Evolutionary conservation across 1,139 yeast species (phyloP).

Genomic region (Yamadazyma blattariae): DNA sequence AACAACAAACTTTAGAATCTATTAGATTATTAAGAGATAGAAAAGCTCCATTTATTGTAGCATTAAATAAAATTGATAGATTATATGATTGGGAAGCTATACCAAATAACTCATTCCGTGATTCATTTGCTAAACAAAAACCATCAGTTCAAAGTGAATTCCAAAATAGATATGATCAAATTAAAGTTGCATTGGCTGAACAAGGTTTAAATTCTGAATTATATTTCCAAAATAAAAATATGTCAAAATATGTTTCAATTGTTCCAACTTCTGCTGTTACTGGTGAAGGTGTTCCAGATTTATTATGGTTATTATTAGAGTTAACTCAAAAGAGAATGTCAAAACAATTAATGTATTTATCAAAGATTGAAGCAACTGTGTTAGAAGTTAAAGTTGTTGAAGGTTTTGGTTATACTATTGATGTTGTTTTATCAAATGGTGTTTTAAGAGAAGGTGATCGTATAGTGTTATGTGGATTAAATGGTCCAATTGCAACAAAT

Average conservation of each 20-base stretch:
- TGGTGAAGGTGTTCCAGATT: constrained; percentile 99
- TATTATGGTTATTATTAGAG: constrained; percentile 91
- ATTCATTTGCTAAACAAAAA: constrained; percentile 78
- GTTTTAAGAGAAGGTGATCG: constrained; percentile 91
- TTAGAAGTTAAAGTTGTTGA: constrained; percentile 98
- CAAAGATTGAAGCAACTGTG: constrained; percentile 92
- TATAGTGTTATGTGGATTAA: constrained; percentile 93
- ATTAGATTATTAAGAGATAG: constrained; percentile 89
- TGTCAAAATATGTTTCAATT: constrained; percentile 89
- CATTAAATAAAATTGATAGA: constrained; percentile 95
- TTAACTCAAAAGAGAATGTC: constrained; percentile 99
- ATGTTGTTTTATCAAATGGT: constrained; percentile 96
- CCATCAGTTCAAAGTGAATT: constrained; percentile 89
- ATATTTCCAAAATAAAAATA: constrained; percentile 90
- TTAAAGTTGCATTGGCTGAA: constrained; percentile 90
- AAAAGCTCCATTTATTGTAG: constrained; percentile 97
- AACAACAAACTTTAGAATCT: constrained; percentile 95
- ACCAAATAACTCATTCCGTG: constrained; percentile 95
- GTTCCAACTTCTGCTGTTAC: constrained; percentile 99
- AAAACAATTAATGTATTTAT: constrained; percentile 93
- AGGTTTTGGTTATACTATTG: constrained; percentile 98
- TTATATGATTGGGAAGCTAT: constrained; percentile 88
- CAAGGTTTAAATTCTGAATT: constrained; percentile 98
- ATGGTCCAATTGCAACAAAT: constrained; percentile 98
- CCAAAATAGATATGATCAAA: constrained; percentile 80